Conservation (phyloP, 306 rosid genomes). For the Vachellia pachyceras region DNA sequence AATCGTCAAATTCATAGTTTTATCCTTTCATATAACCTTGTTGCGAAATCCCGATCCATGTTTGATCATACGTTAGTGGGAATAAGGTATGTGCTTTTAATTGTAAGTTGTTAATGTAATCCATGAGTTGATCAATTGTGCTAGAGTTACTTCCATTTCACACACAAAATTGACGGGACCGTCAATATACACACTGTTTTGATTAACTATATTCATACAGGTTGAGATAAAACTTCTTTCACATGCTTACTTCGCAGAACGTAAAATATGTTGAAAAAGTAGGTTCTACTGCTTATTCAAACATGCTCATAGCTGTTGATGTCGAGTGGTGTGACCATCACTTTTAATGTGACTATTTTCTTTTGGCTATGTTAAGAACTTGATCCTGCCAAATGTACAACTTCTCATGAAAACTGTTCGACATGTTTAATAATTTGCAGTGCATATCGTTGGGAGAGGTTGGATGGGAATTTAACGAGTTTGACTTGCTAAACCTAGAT, state of each 20-base stretch:
- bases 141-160: not conserved
- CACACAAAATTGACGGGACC: not conserved
- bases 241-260: too few relatives aligned
- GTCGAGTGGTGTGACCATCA: too few relatives aligned
- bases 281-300: too few relatives aligned
- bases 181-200: not conserved
- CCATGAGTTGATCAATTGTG: not conserved
- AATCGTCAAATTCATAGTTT: not conserved
- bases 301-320: not conserved
- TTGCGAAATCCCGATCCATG: not conserved
- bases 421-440: not conserved
- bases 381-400: not conserved
- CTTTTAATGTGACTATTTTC: not conserved
- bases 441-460: not conserved
- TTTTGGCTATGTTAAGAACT: not conserved
- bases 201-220: too few relatives aligned
- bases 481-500: not conserved
- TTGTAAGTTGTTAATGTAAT: not conserved
- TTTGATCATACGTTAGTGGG: conserved; percentile 4
- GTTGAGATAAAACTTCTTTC: too few relatives aligned
- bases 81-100: not conserved
- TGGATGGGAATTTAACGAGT: not conserved
- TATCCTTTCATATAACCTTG: not conserved
- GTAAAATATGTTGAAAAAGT: too few relatives aligned
- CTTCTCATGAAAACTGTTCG: not conserved